Evolutionary conservation across 164 flowering plant species (phyloP).

Genomic region (Liriodendron chinense): DNA sequence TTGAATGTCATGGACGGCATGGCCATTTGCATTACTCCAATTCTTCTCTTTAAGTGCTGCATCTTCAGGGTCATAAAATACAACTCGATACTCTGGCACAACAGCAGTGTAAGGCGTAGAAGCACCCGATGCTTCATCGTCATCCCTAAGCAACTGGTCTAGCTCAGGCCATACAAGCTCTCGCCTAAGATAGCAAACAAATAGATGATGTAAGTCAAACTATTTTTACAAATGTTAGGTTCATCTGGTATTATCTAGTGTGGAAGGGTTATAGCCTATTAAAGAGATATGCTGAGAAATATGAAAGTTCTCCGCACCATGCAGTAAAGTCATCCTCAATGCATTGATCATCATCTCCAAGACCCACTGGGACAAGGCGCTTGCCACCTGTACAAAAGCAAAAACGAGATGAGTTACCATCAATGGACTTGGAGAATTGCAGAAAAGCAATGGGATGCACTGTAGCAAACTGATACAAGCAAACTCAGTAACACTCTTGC

Average conservation of each 20-base stretch:
- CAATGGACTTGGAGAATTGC: background rate
- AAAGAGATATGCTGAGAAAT: background rate
- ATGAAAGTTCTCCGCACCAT: constrained; percentile 44
- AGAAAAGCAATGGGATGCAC: background rate
- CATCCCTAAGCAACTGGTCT: constrained; percentile 80
- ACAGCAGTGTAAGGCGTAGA: constrained; percentile 94
- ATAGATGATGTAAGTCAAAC: background rate
- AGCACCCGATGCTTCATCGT: constrained; percentile 58
- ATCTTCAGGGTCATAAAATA: constrained; percentile 51
- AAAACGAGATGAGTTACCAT: background rate
- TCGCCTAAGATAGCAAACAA: constrained; percentile 44
- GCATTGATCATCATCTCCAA: constrained; percentile 98
- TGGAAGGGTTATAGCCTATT: too few relatives aligned
- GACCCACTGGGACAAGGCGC: constrained; percentile 81
- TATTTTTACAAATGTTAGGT: background rate
- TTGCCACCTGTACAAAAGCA: constrained; percentile 58
- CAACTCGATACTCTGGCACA: constrained; percentile 76
- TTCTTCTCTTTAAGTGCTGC: constrained; percentile 36
- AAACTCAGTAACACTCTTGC: background rate
- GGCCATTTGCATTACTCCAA: constrained; percentile 62
- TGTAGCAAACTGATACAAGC: background rate
- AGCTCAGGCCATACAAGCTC: constrained; percentile 89
- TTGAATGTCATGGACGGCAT: constrained; percentile 75
- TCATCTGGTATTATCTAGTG: background rate
- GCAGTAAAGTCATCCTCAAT: constrained; percentile 95